Conservation (phyloP, 768 basidiomycete genomes). For the Xanthoconium stramineum region DNA sequence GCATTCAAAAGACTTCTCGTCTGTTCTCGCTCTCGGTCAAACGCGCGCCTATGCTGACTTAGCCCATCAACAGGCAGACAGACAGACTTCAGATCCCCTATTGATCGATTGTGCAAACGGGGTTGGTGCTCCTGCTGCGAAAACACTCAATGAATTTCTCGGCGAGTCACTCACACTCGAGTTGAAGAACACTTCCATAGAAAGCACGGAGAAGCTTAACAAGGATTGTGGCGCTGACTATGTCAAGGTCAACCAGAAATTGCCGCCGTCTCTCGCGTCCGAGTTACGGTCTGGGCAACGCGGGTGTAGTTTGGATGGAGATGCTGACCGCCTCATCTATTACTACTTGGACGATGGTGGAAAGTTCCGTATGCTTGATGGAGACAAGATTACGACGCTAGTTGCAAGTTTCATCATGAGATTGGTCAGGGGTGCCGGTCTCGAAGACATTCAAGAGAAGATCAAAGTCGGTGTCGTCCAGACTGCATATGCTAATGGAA, state of each 20-base stretch:
- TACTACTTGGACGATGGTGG: slow-evolving; percentile 81
- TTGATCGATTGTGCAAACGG: slow-evolving; percentile 99
- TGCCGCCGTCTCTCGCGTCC: slow-evolving; percentile 72
- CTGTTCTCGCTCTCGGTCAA: slow-evolving; percentile 31
- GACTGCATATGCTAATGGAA: slow-evolving; percentile 98
- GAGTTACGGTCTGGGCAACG: slow-evolving; percentile 69
- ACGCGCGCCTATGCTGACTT: slow-evolving; percentile 4
- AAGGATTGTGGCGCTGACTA: slow-evolving; percentile 90
- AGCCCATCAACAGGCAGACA: slow-evolving; percentile 47
- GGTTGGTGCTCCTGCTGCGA: slow-evolving; percentile 77
- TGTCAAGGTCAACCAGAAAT: slow-evolving; percentile 88
- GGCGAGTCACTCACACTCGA: slow-evolving; percentile 57
- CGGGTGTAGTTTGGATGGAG: slow-evolving; percentile 93
- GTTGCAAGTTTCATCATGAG: slow-evolving; percentile 92
- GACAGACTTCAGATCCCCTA: slow-evolving; percentile 53
- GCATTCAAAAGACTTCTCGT: slow-evolving; percentile 90
- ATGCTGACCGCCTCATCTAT: slow-evolving; percentile 96
- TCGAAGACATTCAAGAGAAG: slow-evolving; percentile 51
- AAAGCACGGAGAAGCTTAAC: slow-evolving; percentile 74
- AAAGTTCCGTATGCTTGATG: slow-evolving; percentile 90
- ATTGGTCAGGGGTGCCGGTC: slow-evolving; percentile 78
- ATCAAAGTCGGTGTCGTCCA: slow-evolving; percentile 94
- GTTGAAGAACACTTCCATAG: slow-evolving; percentile 65
- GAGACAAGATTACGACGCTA: slow-evolving; percentile 95
- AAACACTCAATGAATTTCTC: slow-evolving; percentile 57